phyloP scores from a whole-genome alignment of 2,329 filamentous ascomycete genomes.

The Celoporthe dispersa region DNA sequence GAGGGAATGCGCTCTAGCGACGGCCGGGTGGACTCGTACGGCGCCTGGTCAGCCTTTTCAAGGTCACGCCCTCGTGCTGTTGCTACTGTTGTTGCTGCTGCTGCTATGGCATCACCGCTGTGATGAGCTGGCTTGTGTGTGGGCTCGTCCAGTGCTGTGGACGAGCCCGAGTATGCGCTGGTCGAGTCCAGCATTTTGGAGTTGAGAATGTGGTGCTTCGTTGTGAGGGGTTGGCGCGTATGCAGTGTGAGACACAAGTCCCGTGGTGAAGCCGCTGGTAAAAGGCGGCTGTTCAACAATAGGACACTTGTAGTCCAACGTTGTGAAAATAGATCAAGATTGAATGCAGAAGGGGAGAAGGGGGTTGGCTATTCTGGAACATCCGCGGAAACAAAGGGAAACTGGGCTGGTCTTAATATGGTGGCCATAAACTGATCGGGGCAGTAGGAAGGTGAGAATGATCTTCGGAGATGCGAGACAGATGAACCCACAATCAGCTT shows the following conservation, averaged over 20 bases:
- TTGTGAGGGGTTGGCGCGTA: not conserved
- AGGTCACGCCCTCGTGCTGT: too few species aligned
- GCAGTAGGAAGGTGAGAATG: not conserved
- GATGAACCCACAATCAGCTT: not conserved
- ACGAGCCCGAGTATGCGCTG: constrained; percentile 23
- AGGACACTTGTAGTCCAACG: not conserved
- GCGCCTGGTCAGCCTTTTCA: constrained; percentile 16
- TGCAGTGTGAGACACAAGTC: not conserved
- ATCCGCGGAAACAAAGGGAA: not conserved
- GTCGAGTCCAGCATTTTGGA: constrained; percentile 16
- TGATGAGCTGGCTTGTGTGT: not conserved
- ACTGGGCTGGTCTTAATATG: not conserved
- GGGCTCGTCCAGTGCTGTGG: constrained; percentile 24
- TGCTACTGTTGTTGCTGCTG: not conserved
- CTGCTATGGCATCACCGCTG: not conserved
- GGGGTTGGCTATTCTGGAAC: not conserved
- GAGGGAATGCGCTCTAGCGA: constrained; percentile 39
- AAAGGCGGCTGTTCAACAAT: not conserved
- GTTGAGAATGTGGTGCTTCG: not conserved
- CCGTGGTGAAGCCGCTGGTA: not conserved
- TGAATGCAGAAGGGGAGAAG: not conserved
- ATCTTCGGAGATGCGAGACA: not conserved
- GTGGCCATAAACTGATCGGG: not conserved
- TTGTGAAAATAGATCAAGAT: too few species aligned
- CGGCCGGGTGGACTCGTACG: constrained; percentile 18